phyloP scores from a whole-genome alignment of 106 monocot genomes.

The Amphibolis antarctica region DNA sequence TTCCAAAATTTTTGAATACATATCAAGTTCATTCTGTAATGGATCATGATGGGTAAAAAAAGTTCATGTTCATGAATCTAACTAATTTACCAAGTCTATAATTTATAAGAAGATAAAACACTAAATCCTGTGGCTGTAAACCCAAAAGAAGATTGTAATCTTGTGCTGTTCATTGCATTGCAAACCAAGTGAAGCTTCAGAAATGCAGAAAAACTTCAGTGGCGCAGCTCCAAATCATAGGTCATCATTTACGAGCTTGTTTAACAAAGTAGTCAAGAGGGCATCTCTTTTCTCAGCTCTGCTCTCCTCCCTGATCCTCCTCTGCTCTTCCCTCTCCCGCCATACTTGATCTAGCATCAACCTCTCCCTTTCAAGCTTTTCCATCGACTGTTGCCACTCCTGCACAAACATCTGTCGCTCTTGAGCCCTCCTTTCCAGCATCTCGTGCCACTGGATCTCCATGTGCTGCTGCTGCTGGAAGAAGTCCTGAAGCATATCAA shows the following conservation, averaged over 20 bases:
- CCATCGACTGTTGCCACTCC: slow-evolving; percentile 87
- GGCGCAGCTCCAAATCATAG: slow-evolving; percentile 7
- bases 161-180: background rate
- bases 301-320: slow-evolving; percentile 74
- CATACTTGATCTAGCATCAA: slow-evolving; percentile 76
- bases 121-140: background rate
- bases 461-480: slow-evolving; percentile 71
- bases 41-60: background rate
- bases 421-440: slow-evolving; percentile 50
- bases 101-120: background rate
- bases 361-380: slow-evolving; percentile 86
- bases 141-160: background rate
- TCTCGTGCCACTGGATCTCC: slow-evolving; percentile 69
- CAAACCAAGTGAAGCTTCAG: background rate
- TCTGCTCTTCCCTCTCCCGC: slow-evolving; percentile 88
- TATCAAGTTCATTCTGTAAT: no score
- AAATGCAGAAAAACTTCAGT: background rate
- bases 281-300: slow-evolving; percentile 85
- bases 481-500: slow-evolving; percentile 66
- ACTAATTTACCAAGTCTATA: background rate
- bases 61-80: background rate
- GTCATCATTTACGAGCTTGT: slow-evolving; percentile 70
- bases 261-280: slow-evolving; percentile 62
- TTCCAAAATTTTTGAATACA: no score
- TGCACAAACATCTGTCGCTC: slow-evolving; percentile 63